Evolutionary conservation across 208 protist species (phyloP), one percentile per base, ranked within the genome.

Genomic region (Trichomonas vaginalis): DNA sequence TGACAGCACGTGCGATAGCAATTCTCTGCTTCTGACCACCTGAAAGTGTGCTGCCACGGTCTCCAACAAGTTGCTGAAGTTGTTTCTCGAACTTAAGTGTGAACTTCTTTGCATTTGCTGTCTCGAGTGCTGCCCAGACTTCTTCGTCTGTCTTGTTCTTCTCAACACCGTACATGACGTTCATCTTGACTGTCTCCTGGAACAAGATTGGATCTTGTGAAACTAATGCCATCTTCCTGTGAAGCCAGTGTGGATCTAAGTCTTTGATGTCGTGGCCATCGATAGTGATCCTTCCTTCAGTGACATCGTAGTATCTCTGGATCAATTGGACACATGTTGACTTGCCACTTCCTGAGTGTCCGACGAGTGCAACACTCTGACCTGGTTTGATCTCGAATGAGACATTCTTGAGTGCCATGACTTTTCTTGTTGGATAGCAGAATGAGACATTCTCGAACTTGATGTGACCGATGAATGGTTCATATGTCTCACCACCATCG

Each of bases 181-280:
- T 97, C 23, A 97, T 95, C 23, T 47, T 21, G 17, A 97, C 96
- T 0, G 95, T 97, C 35, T 95, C 96, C 17, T 95, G 46, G 97
- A 99, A 99, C 15, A 99, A 97, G 27, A 99, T 97, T 21, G 98
- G 98, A 96, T 99, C 98, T 96, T 99, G 99, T 32, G 98, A 98
- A 42, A 99, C 98, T n/a, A 99, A 97, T 32, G 98, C 98, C 88
- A 99, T 98, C 95, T 97, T 96, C 96, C 96, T 96, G 80, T 98
- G 98, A 56, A 99, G 95, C 79, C 97, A 98, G 27, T 96, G 92
- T 45, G 98, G 95, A 96, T 98, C 96, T 87, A 99, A 95, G 21
- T 87, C 49, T 10, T 95, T 62, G 27, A 99, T 96, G 95, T 98
- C 97, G 96, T 98, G 98, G 4, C 98, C 98, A 96, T 99, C 98